phyloP scores from a whole-genome alignment of 2,329 filamentous ascomycete species.

The Cladobotryum protrusum region DNA sequence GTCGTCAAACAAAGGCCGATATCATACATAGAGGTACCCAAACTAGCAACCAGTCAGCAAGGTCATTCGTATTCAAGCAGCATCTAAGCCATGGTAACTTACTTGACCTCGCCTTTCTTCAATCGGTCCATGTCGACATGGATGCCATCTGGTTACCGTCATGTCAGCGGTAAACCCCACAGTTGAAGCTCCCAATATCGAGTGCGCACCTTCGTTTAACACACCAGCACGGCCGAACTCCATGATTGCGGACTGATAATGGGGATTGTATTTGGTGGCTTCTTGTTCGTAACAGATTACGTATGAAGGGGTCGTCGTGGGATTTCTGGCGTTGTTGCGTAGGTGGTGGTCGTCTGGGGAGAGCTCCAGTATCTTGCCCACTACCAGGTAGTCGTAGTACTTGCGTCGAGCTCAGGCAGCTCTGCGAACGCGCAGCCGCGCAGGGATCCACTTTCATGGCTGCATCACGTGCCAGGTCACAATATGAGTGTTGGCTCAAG shows the following conservation, averaged over 20 bases:
- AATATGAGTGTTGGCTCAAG: neutral
- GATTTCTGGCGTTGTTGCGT: slow-evolving; percentile 17
- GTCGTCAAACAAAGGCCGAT: slow-evolving; percentile 14
- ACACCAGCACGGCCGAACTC: slow-evolving; percentile 58
- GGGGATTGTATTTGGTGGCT: neutral
- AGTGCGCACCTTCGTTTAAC: slow-evolving; percentile 54
- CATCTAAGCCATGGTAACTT: slow-evolving; percentile 34
- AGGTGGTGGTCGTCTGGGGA: slow-evolving; percentile 18
- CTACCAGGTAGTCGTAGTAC: neutral
- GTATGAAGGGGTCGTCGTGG: slow-evolving; percentile 13
- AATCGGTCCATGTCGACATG: slow-evolving; percentile 98
- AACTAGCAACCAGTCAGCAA: slow-evolving; percentile 47
- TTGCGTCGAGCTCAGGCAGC: slow-evolving; percentile 39
- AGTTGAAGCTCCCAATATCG: slow-evolving; percentile 6
- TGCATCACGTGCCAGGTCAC: slow-evolving; percentile 4
- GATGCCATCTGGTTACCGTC: slow-evolving; percentile 72
- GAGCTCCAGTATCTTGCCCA: slow-evolving; percentile 29
- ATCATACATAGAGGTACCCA: slow-evolving; percentile 93
- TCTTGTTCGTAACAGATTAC: neutral
- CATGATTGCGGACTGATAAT: slow-evolving; percentile 35
- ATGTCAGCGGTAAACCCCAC: slow-evolving; percentile 17
- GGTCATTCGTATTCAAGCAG: neutral
- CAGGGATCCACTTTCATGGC: neutral
- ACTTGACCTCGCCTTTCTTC: slow-evolving; percentile 99
- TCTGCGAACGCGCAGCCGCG: slow-evolving; percentile 38